phyloP scores from a whole-genome alignment of 441 rosid genomes.

The Aquilaria agallochum region DNA sequence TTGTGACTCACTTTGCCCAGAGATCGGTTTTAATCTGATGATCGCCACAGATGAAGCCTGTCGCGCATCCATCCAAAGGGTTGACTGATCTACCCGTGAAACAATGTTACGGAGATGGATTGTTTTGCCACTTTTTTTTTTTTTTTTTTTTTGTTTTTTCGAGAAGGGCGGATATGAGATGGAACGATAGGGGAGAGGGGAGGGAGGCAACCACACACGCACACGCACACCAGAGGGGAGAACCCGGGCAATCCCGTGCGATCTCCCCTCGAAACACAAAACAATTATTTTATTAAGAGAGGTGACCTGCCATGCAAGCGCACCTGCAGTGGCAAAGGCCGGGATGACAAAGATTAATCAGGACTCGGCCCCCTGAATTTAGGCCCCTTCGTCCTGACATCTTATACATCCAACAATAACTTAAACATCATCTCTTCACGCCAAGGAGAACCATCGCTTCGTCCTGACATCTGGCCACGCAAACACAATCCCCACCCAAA shows the following conservation, averaged over 20 bases:
- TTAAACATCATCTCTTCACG: conserved; percentile 11
- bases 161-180: conserved; percentile 7
- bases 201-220: conserved; percentile 12
- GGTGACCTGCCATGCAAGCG: conserved; percentile 99
- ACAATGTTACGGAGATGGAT: too few relatives aligned
- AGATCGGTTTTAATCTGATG: conserved; percentile 1
- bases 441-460: too few relatives aligned
- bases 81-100: background rate
- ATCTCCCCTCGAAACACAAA: conserved; percentile 63
- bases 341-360: conserved; percentile 47
- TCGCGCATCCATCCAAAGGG: conserved; percentile 3
- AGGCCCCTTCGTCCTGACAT: conserved; percentile 40
- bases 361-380: conserved; percentile 27
- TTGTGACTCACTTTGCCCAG: background rate
- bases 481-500: background rate
- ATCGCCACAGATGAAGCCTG: background rate
- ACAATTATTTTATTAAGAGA: conserved; percentile 39
- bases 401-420: conserved; percentile 45
- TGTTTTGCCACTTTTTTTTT: too few relatives aligned
- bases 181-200: background rate
- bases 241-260: conserved; percentile 90
- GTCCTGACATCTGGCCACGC: background rate
- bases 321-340: conserved; percentile 99
- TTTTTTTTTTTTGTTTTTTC: background rate
- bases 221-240: conserved; percentile 41